Evolutionary conservation across 2,329 filamentous ascomycete genomes (phyloP).

Genomic region (Xylariaceae sp.): DNA sequence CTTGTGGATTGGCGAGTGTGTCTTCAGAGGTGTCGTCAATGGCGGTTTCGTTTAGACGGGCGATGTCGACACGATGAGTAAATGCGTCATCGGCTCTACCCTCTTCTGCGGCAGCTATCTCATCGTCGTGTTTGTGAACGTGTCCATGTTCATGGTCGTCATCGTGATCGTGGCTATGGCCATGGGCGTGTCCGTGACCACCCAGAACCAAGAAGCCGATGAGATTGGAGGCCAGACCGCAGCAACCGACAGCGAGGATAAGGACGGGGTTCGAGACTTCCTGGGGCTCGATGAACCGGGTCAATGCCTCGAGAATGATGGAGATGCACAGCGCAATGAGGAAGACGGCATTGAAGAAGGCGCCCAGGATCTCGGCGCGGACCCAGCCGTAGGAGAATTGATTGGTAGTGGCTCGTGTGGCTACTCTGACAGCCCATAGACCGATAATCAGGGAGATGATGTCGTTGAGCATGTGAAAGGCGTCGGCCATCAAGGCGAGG

Average conservation of each 20-base stretch:
- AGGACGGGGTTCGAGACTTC: constrained; percentile 80
- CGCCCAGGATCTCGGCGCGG: constrained; percentile 92
- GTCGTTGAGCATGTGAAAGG: constrained; percentile 99
- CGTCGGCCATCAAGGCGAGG: constrained; percentile 89
- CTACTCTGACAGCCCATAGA: constrained; percentile 89
- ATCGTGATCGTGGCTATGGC: constrained; percentile 46
- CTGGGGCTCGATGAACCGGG: constrained; percentile 86
- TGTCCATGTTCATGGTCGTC: constrained; percentile 49
- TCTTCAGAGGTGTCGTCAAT: constrained; percentile 59
- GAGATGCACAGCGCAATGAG: constrained; percentile 93
- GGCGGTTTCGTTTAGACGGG: constrained; percentile 57
- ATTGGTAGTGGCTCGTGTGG: constrained; percentile 79
- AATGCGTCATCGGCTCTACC: constrained; percentile 44
- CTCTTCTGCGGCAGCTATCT: constrained; percentile 47
- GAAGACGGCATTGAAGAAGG: constrained; percentile 96
- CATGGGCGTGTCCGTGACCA: constrained; percentile 82
- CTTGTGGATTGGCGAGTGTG: constrained; percentile 36
- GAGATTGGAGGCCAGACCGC: constrained; percentile 84
- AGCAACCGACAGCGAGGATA: constrained; percentile 82
- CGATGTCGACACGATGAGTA: constrained; percentile 49
- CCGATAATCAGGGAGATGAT: constrained; percentile 91
- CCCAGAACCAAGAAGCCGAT: constrained; percentile 87
- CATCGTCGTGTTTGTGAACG: constrained; percentile 36
- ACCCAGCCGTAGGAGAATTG: constrained; percentile 98
- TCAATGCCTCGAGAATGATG: constrained; percentile 92